Conservation (phyloP, 495 filamentous ascomycete species). For the Aspergillus asperescens region DNA sequence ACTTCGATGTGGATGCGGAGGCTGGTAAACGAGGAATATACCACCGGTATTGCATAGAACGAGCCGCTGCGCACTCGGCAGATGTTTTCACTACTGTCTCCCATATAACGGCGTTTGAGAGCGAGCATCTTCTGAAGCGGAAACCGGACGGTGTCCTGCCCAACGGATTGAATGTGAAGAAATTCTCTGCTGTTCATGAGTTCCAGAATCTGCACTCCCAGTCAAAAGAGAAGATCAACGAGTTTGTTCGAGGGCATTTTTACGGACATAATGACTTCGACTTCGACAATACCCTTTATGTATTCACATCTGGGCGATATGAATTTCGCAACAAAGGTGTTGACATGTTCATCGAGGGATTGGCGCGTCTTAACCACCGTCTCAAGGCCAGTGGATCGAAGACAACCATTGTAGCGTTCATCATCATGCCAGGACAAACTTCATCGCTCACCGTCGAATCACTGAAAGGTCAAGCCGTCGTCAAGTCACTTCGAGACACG, state of each 20-base stretch:
- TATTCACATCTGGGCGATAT: constrained; percentile 95
- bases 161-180: constrained; percentile 96
- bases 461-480: constrained; percentile 91
- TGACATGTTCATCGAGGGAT: constrained; percentile 97
- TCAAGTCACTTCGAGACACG: constrained; percentile 91
- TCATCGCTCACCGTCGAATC: constrained; percentile 92
- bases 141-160: constrained; percentile 96
- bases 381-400: constrained; percentile 81
- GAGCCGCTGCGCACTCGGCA: constrained; percentile 80
- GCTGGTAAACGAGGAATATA: constrained; percentile 98
- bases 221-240: constrained; percentile 94
- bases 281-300: constrained; percentile 93
- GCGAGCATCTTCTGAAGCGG: constrained; percentile 92
- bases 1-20: constrained; percentile 94
- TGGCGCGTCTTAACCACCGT: constrained; percentile 89
- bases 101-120: constrained; percentile 97
- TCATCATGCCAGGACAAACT: constrained; percentile 99
- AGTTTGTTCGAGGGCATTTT: constrained; percentile 97
- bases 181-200: constrained; percentile 97
- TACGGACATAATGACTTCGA: constrained; percentile 98
- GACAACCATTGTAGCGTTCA: constrained; percentile 95
- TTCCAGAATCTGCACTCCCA: constrained; percentile 98
- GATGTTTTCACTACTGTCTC: constrained; percentile 99
- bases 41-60: constrained; percentile 96
- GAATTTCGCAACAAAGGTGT: constrained; percentile 98